Evolutionary conservation across 208 protist species (phyloP).

Genomic region (Leishmania martiniquensis): DNA sequence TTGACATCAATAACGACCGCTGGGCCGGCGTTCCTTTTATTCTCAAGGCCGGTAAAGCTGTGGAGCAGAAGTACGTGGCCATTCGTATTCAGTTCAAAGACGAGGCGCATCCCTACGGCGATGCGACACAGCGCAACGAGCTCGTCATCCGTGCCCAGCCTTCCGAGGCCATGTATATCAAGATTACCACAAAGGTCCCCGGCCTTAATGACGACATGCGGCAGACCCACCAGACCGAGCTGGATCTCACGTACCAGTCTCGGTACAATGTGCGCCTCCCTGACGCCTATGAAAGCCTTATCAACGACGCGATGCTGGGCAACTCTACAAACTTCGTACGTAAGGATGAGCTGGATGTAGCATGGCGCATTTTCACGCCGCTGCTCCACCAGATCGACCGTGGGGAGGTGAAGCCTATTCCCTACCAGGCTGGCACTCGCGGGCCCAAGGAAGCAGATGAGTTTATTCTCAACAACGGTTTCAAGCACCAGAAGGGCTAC

Average conservation of each 20-base stretch:
- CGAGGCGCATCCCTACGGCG: constrained; percentile 82
- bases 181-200: constrained; percentile 90
- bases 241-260: constrained; percentile 89
- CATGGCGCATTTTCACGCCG: constrained; percentile 93
- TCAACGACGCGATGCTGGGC: constrained; percentile 84
- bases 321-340: constrained; percentile 93
- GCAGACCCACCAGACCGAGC: constrained; percentile 85
- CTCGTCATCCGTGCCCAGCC: constrained; percentile 94
- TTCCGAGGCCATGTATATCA: constrained; percentile 93
- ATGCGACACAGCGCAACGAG: constrained; percentile 85
- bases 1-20: constrained; percentile 93
- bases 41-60: constrained; percentile 91
- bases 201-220: constrained; percentile 73
- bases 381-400: constrained; percentile 89
- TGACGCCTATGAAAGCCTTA: constrained; percentile 93
- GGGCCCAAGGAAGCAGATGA: constrained; percentile 83
- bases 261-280: constrained; percentile 84
- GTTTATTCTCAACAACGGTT: constrained; percentile 60
- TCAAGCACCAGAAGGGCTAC: constrained; percentile 58
- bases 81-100: constrained; percentile 92
- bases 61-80: constrained; percentile 81
- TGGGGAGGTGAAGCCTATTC: constrained; percentile 59
- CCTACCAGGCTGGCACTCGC: constrained; percentile 82
- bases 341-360: constrained; percentile 91
- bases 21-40: constrained; percentile 96